A percentile compares a stretch with the other conserved stretches of the same genome.
These are phyloP conservation scores for Tylopilus sp. DNA, from an alignment of 768 basidiomycete species.

Conservation along the genomic window DNA sequence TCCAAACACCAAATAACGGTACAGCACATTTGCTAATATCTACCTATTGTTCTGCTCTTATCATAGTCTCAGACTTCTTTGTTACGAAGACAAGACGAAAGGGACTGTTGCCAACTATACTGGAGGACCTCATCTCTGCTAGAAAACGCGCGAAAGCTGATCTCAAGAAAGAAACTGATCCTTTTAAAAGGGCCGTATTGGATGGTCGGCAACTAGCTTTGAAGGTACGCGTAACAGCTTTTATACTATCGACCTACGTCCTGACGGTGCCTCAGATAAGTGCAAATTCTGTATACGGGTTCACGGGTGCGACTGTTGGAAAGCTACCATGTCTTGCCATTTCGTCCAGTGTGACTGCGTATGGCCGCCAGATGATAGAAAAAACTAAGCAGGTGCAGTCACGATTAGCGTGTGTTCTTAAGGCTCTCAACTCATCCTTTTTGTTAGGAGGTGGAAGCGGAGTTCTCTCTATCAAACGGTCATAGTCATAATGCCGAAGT, in stretches of 20 bases:
- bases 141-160: constrained; percentile 95
- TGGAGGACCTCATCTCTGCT: constrained; percentile 91
- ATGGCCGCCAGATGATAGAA: constrained; percentile 99
- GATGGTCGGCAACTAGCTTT: constrained; percentile 96
- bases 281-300: constrained; percentile 98
- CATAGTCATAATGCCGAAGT: constrained; percentile 86
- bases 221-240: constrained; percentile 57
- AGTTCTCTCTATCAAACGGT: constrained; percentile 84
- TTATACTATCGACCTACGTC: neutral
- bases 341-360: constrained; percentile 92
- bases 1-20: constrained; percentile 96
- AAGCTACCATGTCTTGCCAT: constrained; percentile 95
- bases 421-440: neutral
- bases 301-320: constrained; percentile 96
- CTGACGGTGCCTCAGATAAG: constrained; percentile 65
- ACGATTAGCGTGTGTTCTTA: neutral
- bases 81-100: constrained; percentile 70
- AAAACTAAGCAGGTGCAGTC: constrained; percentile 76
- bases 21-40: constrained; percentile 1
- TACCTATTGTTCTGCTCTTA: neutral
- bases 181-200: constrained; percentile 93
- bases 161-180: constrained; percentile 94
- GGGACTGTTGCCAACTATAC: constrained; percentile 84
- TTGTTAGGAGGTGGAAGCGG: constrained; percentile 74
- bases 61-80: constrained; percentile 68